Evolutionary conservation across 768 basidiomycete genomes (phyloP).

Genomic region (Panaeolus cyanescens): DNA sequence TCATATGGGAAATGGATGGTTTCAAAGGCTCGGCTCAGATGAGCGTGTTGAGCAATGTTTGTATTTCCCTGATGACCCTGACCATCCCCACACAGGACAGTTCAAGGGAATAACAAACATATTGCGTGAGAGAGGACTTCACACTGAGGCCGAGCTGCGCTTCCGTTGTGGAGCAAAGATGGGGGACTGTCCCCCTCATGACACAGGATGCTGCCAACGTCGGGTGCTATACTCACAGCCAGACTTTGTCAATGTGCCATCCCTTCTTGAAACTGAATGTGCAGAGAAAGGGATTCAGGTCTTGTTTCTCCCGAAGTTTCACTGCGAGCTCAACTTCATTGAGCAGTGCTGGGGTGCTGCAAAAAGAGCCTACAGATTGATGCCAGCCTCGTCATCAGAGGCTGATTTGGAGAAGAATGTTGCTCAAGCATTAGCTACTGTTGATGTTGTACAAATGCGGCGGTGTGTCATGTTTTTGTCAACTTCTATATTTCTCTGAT

Average conservation of each 20-base stretch:
- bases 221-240: too few species aligned
- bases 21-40: not conserved
- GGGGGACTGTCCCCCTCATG: slow-evolving; percentile 31
- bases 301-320: too few species aligned
- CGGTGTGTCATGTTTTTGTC: slow-evolving; percentile 4
- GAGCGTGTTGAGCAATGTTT: slow-evolving; percentile 1
- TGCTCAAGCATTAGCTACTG: not conserved
- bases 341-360: slow-evolving; percentile 5
- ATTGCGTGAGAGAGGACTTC: slow-evolving; percentile 6
- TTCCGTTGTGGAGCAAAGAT: not conserved
- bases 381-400: slow-evolving; percentile 3
- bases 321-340: slow-evolving; percentile 7
- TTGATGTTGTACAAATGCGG: not conserved
- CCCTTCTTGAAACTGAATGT: too few species aligned
- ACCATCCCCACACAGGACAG: not conserved
- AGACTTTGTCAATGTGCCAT: too few species aligned
- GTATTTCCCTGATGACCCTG: not conserved
- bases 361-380: not conserved
- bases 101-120: slow-evolving; percentile 16
- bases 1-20: not conserved
- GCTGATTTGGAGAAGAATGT: slow-evolving; percentile 7
- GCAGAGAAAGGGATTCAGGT: too few species aligned
- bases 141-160: not conserved
- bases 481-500: not conserved
- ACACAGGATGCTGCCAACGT: too few species aligned